Percentiles rank a stretch among this genome's conserved stretches.
Evolutionary conservation across 139 green algal species (phyloP).

Genomic region (Micractinium conductrix): DNA sequence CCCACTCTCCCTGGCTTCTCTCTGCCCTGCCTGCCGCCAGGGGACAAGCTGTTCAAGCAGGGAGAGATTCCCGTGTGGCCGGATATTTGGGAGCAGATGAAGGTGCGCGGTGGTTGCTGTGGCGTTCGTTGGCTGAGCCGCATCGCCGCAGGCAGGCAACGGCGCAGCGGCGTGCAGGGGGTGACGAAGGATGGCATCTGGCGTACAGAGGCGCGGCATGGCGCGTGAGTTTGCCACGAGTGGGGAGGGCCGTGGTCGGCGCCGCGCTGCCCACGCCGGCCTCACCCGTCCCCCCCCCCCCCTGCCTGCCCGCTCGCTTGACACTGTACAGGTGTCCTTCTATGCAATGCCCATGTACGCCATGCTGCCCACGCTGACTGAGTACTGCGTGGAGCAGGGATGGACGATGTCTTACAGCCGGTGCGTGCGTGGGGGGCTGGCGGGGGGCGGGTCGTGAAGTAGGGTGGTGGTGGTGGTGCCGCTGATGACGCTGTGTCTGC

Average conservation of each 20-base stretch:
- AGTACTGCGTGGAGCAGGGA: constrained; percentile 81
- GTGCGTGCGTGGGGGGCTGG: neutral
- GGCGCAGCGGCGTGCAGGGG: too few species aligned
- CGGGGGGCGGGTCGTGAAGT: neutral
- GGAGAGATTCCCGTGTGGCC: constrained; percentile 64
- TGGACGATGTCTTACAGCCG: constrained; percentile 76
- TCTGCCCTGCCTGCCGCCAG: too few species aligned
- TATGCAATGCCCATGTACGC: constrained; percentile 88
- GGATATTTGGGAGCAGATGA: constrained; percentile 82
- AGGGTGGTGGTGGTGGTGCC: neutral
- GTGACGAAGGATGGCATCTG: too few species aligned
- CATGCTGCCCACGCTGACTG: constrained; percentile 79
- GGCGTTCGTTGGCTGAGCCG: too few species aligned
- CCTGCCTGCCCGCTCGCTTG: neutral
- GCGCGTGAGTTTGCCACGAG: too few species aligned
- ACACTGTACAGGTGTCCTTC: constrained; percentile 83
- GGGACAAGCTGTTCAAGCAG: constrained; percentile 68
- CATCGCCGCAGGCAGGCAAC: too few species aligned
- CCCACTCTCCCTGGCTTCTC: too few species aligned
- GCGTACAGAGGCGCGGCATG: too few species aligned
- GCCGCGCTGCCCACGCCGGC: neutral
- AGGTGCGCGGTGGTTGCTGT: constrained; percentile 45
- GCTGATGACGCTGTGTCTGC: neutral
- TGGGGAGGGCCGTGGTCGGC: too few species aligned
- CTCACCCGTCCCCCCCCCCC: neutral